Base-by-base conservation (phyloP, 2,329 filamentous ascomycete genomes). In the Neophaeococcomyces mojaviensis region DNA sequence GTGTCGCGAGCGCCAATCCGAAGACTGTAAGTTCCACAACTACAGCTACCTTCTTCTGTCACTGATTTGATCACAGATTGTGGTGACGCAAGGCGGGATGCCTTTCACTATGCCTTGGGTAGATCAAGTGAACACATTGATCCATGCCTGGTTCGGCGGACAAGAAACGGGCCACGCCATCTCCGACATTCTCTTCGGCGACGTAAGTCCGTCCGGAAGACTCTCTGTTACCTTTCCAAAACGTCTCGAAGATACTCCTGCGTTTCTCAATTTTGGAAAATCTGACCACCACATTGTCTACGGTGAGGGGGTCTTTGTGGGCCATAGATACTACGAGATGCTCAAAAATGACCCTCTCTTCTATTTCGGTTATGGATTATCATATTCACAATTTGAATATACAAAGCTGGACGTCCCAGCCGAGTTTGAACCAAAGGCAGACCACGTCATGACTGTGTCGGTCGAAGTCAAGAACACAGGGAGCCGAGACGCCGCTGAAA, bases 281-380 rank as follows among this genome's bases (percentile, higher is more conserved):
- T 5, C 12, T 15, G 82, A 86, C 65, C 82, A 85, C 59, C 64
- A 77, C 39, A 80, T 83, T 0, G 62, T 82, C 1, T 88, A 88
- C 58, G 82, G 81, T 43, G 84, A 88, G 62, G 83, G 81, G 12
- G 65, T 88, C 10, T 85, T 80, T 64, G 76, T 88, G 45, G 84
- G 84, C 2, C 88, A 88, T 64, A 68, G 78, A 15, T 81, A 85
- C 64, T 87, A 85, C 61, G 83, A 88, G 56, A 76, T 76, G 16
- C 66, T 71, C 10, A 69, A 70, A 20, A 72, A 81, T 40, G 65
- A 71, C 4, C 79, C 81, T 0, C 69, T 84, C 0, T 88, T 86
- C 64, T 72, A 81, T 22, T 88, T 88, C 53, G 84, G 84, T 9
- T 82, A 86, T 59, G 84, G 84, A 1, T 71, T 88, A 6, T 84